Conservation (phyloP, 768 basidiomycete species). For the Pleurotus eryngii region DNA sequence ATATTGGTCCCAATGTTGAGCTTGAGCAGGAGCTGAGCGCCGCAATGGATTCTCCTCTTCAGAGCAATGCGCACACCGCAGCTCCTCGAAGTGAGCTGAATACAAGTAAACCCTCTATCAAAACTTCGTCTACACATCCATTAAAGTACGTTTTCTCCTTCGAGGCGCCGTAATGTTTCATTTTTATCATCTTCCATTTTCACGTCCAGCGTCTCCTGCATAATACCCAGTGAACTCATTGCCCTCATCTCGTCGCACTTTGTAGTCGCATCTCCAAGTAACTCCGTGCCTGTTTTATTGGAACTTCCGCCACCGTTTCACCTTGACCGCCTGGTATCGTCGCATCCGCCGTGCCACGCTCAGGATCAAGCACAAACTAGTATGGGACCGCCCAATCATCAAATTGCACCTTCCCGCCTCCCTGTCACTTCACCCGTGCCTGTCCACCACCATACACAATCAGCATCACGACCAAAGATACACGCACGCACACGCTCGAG, state of each 20-base stretch:
- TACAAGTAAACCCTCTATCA: constrained; percentile 30
- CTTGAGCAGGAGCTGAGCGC: constrained; percentile 49
- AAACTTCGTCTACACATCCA: constrained; percentile 79
- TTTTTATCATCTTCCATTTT: not conserved
- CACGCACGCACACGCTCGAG: constrained; percentile 5
- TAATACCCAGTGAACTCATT: constrained; percentile 59
- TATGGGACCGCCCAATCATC: not conserved
- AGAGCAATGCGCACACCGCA: constrained; percentile 5
- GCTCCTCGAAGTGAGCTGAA: constrained; percentile 7
- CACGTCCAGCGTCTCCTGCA: constrained; percentile 50
- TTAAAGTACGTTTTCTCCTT: constrained; percentile 61
- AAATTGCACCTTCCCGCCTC: not conserved
- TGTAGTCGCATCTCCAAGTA: constrained; percentile 20
- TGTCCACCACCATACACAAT: not conserved
- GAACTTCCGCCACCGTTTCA: constrained; percentile 41
- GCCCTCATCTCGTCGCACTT: constrained; percentile 49
- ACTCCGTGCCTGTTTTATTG: constrained; percentile 37
- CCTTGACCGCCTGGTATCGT: constrained; percentile 37
- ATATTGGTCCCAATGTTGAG: constrained; percentile 13
- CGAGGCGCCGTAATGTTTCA: too few relatives aligned
- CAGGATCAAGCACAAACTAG: constrained; percentile 4
- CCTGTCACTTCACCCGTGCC: not conserved
- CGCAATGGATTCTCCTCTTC: constrained; percentile 48
- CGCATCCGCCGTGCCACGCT: constrained; percentile 16
- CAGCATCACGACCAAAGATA: not conserved